A percentile compares a stretch with the other conserved stretches of the same genome.
phyloP scores from a whole-genome alignment of 176 grass and related monocot genomes.

The Ensete ventricosum region DNA sequence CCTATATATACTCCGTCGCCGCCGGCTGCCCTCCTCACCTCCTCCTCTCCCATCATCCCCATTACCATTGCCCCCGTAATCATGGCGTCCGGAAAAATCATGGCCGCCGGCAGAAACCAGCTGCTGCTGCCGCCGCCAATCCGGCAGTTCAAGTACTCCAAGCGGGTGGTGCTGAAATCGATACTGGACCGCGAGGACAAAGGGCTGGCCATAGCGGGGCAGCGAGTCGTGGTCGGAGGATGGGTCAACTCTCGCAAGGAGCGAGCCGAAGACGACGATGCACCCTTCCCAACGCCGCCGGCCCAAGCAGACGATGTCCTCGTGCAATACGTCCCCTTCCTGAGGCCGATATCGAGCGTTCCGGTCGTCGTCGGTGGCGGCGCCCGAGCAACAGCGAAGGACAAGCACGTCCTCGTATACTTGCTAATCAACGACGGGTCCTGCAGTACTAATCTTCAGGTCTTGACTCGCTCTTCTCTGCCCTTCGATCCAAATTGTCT shows the following conservation, averaged over 20 bases:
- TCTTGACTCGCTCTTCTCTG: not conserved
- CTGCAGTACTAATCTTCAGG: slow-evolving; percentile 45
- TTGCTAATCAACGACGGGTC: slow-evolving; percentile 54
- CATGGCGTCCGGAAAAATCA: not conserved
- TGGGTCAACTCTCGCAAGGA: slow-evolving; percentile 47
- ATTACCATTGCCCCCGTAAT: too few relatives aligned
- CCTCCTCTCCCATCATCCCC: too few relatives aligned
- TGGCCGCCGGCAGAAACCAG: not conserved
- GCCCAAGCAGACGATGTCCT: not conserved
- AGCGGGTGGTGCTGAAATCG: slow-evolving; percentile 29
- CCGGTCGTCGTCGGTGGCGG: not conserved
- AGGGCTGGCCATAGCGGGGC: slow-evolving; percentile 24
- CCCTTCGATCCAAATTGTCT: not conserved
- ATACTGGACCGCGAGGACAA: slow-evolving; percentile 24
- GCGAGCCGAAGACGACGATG: not conserved
- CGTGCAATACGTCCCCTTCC: not conserved
- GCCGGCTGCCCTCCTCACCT: too few relatives aligned
- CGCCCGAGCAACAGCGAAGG: not conserved
- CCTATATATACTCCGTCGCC: too few relatives aligned
- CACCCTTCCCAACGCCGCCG: not conserved
- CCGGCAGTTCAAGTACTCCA: slow-evolving; percentile 36
- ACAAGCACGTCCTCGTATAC: not conserved
- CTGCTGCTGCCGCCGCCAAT: not conserved
- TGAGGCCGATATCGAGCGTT: not conserved
- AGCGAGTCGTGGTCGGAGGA: slow-evolving; percentile 37